These are phyloP conservation scores for Suillus alpinus DNA, from an alignment of 768 basidiomycete species.

Conservation along the genomic window DNA sequence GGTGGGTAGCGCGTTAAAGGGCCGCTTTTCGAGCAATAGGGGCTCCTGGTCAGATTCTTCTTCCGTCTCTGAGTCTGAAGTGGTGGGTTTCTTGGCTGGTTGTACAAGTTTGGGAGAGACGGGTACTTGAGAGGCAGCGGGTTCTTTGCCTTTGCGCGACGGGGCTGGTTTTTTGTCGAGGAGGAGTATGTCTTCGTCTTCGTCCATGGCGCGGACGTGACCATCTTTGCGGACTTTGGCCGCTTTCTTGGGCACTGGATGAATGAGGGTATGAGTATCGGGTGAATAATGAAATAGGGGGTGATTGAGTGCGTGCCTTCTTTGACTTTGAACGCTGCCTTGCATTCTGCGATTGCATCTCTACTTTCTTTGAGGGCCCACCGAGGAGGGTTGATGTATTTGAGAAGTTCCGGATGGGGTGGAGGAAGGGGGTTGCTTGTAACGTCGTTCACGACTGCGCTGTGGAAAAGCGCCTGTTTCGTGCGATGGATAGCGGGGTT, in stretches of 20 bases:
- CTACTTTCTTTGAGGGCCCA: constrained; percentile 61
- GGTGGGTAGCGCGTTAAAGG: constrained; percentile 40
- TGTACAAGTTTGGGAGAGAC: constrained; percentile 4
- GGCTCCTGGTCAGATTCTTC: constrained; percentile 34
- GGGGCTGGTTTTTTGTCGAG: constrained; percentile 37
- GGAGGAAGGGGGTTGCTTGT: constrained; percentile 72
- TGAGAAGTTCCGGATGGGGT: constrained; percentile 80
- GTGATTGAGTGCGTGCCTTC: constrained; percentile 47
- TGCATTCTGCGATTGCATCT: constrained; percentile 57
- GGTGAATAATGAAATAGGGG: not conserved
- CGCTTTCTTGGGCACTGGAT: constrained; percentile 62
- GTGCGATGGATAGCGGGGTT: constrained; percentile 89
- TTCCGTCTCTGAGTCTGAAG: constrained; percentile 58
- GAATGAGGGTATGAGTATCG: not conserved
- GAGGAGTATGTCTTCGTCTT: constrained; percentile 58
- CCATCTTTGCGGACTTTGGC: constrained; percentile 57
- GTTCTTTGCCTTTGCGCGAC: constrained; percentile 1
- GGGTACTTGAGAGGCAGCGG: constrained; percentile 7
- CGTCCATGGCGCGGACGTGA: constrained; percentile 60
- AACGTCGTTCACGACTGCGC: constrained; percentile 76
- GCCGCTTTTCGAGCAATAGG: constrained; percentile 15
- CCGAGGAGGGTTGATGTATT: constrained; percentile 80
- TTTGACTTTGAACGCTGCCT: constrained; percentile 70
- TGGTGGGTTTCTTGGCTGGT: constrained; percentile 23
- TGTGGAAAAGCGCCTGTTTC: constrained; percentile 92